These are phyloP conservation scores for Dactylellina haptotyla DNA, from an alignment of 2,329 filamentous ascomycete species.

Conservation along the genomic window DNA sequence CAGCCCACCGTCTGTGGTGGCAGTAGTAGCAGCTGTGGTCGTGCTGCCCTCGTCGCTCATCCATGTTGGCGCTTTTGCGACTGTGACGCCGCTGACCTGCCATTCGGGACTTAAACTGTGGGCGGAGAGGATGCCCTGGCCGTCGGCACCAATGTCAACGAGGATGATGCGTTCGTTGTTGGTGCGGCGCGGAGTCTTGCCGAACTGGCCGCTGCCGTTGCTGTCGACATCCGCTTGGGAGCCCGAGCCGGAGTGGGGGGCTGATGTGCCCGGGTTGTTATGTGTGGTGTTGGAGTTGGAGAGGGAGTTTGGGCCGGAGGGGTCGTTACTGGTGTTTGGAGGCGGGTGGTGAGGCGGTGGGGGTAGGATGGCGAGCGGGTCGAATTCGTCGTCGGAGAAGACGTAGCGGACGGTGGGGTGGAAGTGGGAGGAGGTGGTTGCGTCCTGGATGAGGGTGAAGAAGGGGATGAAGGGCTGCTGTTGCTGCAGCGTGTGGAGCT, in stretches of 20 bases:
- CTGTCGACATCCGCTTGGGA: conserved; percentile 50
- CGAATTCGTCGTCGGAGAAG: conserved; percentile 84
- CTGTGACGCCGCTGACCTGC: conserved; percentile 69
- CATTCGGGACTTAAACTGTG: conserved; percentile 79
- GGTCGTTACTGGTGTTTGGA: conserved; percentile 4
- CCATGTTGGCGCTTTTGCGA: conserved; percentile 72
- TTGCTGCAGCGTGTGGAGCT: conserved; percentile 7
- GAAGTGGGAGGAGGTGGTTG: conserved; percentile 75
- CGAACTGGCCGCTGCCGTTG: conserved; percentile 58
- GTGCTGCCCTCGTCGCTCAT: conserved; percentile 68
- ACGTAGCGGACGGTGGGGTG: conserved; percentile 92
- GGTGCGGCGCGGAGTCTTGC: conserved; percentile 56
- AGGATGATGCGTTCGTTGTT: conserved; percentile 67
- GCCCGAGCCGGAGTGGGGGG: conserved; percentile 44
- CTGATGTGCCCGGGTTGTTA: conserved; percentile 3
- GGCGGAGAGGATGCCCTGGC: conserved; percentile 72
- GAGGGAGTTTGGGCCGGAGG: conserved; percentile 22
- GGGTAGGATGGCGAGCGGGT: conserved; percentile 55
- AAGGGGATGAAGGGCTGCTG: conserved; percentile 73
- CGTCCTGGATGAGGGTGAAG: conserved; percentile 85
- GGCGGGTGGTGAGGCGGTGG: conserved; percentile 15
- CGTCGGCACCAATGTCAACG: conserved; percentile 66
- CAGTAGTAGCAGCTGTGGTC: conserved; percentile 62
- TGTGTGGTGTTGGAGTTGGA: conserved; percentile 26
- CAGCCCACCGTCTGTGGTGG: conserved; percentile 62